Evolutionary conservation across 108 stramenopile genomes (phyloP), one percentile per base, ranked within the genome.

Genomic region (Discostella stelligeroides): DNA sequence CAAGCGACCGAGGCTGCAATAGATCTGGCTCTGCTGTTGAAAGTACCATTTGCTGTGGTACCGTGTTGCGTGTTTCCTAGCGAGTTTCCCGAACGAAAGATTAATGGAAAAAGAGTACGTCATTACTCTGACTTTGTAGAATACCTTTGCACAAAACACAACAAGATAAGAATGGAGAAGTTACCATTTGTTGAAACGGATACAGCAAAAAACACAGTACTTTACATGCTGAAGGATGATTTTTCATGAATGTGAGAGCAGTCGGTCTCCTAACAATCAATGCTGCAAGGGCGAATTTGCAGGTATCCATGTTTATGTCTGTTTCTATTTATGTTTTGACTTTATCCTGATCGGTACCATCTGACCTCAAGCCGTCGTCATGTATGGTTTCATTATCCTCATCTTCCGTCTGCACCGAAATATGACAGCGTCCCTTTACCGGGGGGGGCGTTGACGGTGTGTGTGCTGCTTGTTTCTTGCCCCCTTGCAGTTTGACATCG

Each of bases 1-100:
- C 85, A 92, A 61, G 92, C 95, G 21, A 96, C 95, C 9, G 95
- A 96, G 38, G 67, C 71, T 15, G 62, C 69, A 13, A 79, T 96
- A 11, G 92, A 94, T 50, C 54, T 87, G 51, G 92, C 90, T 9
- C 38, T 87, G 7, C 34, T 76, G 7, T 51, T 88, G 12, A 51
- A 56, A 12, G 68, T 91, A 45, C 90, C 91, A 11, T 89, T 84
- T 60, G 86, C 86, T 17, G 72, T 90, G 7, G 87, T 88, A 72
- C 77, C 77, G 14, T 79, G 76, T 55, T 92, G 92, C 65, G 92
- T 92, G 11, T 92, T 90, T 65, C 92, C 89, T 23, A 70, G 65
- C 0, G 83, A 87, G 62, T 92, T 92, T 70, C 85, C 85, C 0
- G 40, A 89, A 58, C 71, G 91, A 20, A 49, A 17, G 23, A n/a